These are phyloP conservation scores for Phtheirospermum japonicum DNA, from an alignment of 257 asterid species.

Conservation along the genomic window DNA sequence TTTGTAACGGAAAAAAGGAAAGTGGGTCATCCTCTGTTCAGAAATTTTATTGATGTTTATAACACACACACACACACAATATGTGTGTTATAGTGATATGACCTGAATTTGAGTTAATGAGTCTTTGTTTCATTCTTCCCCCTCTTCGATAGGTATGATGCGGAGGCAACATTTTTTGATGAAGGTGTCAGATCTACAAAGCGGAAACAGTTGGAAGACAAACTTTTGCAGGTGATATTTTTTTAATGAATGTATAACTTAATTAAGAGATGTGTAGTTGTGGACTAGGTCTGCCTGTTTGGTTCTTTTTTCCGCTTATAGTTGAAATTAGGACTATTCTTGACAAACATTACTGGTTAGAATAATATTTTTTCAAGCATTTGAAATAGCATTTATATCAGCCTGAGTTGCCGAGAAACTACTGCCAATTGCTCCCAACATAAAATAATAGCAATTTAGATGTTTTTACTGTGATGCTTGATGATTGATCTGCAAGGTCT, in stretches of 20 bases:
- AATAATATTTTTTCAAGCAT: slow-evolving; percentile 6
- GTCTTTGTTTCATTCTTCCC: slow-evolving; percentile 10
- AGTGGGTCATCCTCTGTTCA: not conserved
- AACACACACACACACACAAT: not conserved
- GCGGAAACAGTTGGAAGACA: slow-evolving; percentile 84
- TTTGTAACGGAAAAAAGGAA: not conserved
- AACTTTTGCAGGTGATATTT: slow-evolving; percentile 73
- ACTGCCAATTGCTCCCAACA: slow-evolving; percentile 9
- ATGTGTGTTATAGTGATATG: slow-evolving; percentile 15
- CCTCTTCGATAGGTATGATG: slow-evolving; percentile 60
- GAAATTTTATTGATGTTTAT: not conserved
- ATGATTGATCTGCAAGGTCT: slow-evolving; percentile 7
- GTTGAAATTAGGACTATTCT: slow-evolving; percentile 9
- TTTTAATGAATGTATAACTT: slow-evolving; percentile 1
- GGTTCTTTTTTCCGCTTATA: not conserved
- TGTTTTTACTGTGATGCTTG: not conserved
- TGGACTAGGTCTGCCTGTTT: slow-evolving; percentile 8
- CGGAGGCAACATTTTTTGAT: slow-evolving; percentile 87
- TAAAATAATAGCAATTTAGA: not conserved
- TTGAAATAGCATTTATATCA: slow-evolving; percentile 15
- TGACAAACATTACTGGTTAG: slow-evolving; percentile 1
- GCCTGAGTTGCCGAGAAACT: slow-evolving; percentile 5
- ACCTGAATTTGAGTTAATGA: slow-evolving; percentile 20
- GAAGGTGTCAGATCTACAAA: slow-evolving; percentile 81
- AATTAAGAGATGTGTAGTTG: not conserved